Evolutionary conservation across 371 early-diverging fungal genomes (phyloP).

Genomic region (Syncephalastrum monosporum): DNA sequence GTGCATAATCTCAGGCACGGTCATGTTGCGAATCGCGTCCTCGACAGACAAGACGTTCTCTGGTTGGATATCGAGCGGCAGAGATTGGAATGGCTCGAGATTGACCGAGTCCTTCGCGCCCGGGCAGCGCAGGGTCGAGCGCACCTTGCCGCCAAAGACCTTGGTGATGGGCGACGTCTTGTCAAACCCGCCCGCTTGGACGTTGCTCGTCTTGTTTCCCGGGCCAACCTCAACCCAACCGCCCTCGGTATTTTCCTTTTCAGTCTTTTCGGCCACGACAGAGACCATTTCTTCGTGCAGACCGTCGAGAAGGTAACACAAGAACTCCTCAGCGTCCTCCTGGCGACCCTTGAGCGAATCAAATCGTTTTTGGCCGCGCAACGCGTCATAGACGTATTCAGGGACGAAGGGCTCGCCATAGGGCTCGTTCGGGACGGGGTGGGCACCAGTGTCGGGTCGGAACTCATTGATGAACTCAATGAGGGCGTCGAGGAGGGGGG

Average conservation of each 20-base stretch:
- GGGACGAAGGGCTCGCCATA: conserved; percentile 87
- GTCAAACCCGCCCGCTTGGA: conserved; percentile 50
- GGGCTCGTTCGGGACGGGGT: conserved; percentile 31
- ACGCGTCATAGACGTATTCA: conserved; percentile 89
- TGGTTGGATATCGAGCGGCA: conserved; percentile 89
- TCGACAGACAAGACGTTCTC: conserved; percentile 75
- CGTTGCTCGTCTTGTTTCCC: conserved; percentile 68
- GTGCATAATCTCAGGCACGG: conserved; percentile 74
- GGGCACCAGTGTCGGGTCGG: conserved; percentile 29
- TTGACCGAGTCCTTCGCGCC: conserved; percentile 82
- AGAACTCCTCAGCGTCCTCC: conserved; percentile 97
- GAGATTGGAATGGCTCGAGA: conserved; percentile 83
- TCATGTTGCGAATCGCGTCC: conserved; percentile 82
- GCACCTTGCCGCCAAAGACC: conserved; percentile 84
- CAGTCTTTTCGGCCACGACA: conserved; percentile 33
- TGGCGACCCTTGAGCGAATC: conserved; percentile 90
- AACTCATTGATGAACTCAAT: conserved; percentile 81
- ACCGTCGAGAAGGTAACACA: conserved; percentile 90
- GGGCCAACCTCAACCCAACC: conserved; percentile 92
- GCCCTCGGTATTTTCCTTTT: conserved; percentile 26
- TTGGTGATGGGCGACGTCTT: conserved; percentile 77
- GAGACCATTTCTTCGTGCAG: conserved; percentile 89
- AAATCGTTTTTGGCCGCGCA: conserved; percentile 76
- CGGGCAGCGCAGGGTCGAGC: conserved; percentile 76
- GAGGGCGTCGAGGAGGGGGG: conserved; percentile 84